Evolutionary conservation across 371 early-diverging fungal genomes (phyloP).

Genomic region (Parasitella parasitica): DNA sequence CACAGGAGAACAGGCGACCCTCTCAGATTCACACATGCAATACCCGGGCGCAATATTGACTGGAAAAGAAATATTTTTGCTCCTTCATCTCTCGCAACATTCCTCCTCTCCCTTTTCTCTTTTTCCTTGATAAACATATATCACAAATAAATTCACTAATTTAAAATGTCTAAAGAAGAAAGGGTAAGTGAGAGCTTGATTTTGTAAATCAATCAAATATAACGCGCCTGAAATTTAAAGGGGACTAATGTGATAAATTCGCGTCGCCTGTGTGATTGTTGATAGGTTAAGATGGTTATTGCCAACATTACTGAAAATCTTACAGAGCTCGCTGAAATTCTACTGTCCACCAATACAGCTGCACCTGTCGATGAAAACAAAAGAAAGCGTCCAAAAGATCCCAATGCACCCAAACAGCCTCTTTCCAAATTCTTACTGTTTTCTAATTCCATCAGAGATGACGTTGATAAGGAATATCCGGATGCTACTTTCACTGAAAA

Average conservation of each 20-base stretch:
- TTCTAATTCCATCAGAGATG: conserved; percentile 4
- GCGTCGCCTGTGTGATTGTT: background rate
- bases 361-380: background rate
- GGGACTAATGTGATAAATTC: background rate
- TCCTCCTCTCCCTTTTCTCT: background rate
- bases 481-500: conserved; percentile 8
- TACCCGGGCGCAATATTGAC: background rate
- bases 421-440: conserved; percentile 9
- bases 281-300: background rate
- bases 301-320: background rate
- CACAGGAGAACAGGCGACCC: background rate
- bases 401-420: conserved; percentile 17
- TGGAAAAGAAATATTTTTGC: background rate
- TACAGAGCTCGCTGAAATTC: conserved; percentile 2
- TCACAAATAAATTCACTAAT: background rate
- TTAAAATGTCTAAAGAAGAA: background rate
- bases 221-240: background rate
- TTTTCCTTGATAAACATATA: background rate
- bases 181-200: background rate
- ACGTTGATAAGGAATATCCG: conserved; percentile 6
- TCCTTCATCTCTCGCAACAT: background rate
- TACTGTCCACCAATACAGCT: background rate
- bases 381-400: conserved; percentile 12
- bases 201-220: background rate
- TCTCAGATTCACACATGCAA: background rate